phyloP scores from a whole-genome alignment of 2,329 filamentous ascomycete genomes.

The Penicillium hesseltinei region DNA sequence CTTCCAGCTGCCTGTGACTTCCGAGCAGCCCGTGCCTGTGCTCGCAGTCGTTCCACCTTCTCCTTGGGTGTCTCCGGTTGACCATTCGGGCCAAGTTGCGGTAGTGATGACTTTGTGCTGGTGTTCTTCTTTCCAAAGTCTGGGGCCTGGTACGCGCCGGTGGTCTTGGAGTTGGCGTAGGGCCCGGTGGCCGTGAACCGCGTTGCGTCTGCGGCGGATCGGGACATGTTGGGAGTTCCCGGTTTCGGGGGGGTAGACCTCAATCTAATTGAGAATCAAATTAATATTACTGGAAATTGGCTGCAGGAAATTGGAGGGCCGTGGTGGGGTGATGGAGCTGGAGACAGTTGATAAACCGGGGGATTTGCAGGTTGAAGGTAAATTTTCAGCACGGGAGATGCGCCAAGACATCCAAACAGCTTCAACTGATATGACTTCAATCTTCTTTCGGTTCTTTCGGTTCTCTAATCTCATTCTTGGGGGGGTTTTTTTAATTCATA shows the following conservation, averaged over 20 bases:
- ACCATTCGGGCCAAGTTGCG: slow-evolving; percentile 26
- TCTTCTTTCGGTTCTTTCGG: neutral
- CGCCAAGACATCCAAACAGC: slow-evolving; percentile 27
- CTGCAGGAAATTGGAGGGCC: neutral
- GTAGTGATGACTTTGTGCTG: slow-evolving; percentile 13
- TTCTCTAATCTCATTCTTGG: neutral
- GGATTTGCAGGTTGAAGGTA: slow-evolving; percentile 22
- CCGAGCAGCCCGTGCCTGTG: slow-evolving; percentile 66
- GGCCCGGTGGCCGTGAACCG: slow-evolving; percentile 52
- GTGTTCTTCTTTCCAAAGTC: slow-evolving; percentile 24
- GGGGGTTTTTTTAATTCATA: neutral
- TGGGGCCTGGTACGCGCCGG: slow-evolving; percentile 33
- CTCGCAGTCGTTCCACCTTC: slow-evolving; percentile 66
- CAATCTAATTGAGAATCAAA: neutral
- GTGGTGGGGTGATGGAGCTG: slow-evolving; percentile 11
- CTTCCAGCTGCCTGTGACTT: slow-evolving; percentile 56
- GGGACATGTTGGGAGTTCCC: slow-evolving; percentile 38
- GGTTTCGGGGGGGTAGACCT: slow-evolving; percentile 5
- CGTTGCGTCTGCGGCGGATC: slow-evolving; percentile 50
- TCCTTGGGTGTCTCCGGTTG: slow-evolving; percentile 63
- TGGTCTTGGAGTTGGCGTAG: slow-evolving; percentile 46
- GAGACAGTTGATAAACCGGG: slow-evolving; percentile 12
- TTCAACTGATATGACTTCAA: neutral
- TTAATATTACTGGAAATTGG: neutral
- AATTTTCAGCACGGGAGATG: slow-evolving; percentile 28